A percentile compares a stretch with the other conserved stretches of the same genome.
Conservation (phyloP, 2,329 filamentous ascomycete species). For the Fusarium succisae region DNA sequence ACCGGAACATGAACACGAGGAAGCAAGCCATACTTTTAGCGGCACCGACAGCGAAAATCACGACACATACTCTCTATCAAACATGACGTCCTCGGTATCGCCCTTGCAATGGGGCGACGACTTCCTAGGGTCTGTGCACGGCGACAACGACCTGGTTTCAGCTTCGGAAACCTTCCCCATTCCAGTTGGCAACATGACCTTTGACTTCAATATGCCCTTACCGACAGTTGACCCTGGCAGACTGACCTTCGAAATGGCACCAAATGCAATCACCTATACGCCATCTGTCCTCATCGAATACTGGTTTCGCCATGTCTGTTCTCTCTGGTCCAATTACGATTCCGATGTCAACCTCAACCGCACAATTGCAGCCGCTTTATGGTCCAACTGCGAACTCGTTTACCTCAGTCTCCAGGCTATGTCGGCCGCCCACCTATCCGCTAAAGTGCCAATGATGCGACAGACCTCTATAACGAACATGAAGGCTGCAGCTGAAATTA, state of each 20-base stretch:
- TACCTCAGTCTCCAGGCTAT: neutral
- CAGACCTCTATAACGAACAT: neutral
- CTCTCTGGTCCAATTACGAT: neutral
- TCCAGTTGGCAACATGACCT: neutral
- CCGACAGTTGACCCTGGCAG: neutral
- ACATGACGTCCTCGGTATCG: neutral
- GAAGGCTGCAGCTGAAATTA: neutral
- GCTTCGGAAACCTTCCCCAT: neutral
- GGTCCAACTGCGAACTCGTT: neutral
- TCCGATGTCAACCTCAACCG: neutral
- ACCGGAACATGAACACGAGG: neutral
- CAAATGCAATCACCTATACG: neutral
- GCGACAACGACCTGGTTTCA: neutral
- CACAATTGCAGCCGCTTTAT: neutral
- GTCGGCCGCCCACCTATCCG: neutral
- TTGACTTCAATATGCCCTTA: neutral
- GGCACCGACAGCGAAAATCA: neutral
- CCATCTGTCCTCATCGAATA: neutral
- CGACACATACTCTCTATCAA: neutral
- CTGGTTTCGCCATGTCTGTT: neutral
- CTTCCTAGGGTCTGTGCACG: neutral
- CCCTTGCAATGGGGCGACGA: neutral
- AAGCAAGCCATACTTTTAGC: neutral
- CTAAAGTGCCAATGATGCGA: neutral
- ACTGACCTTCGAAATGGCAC: neutral